Evolutionary conservation across 176 grass and related monocot species (phyloP).

Genomic region (Melocanna baccifera): DNA sequence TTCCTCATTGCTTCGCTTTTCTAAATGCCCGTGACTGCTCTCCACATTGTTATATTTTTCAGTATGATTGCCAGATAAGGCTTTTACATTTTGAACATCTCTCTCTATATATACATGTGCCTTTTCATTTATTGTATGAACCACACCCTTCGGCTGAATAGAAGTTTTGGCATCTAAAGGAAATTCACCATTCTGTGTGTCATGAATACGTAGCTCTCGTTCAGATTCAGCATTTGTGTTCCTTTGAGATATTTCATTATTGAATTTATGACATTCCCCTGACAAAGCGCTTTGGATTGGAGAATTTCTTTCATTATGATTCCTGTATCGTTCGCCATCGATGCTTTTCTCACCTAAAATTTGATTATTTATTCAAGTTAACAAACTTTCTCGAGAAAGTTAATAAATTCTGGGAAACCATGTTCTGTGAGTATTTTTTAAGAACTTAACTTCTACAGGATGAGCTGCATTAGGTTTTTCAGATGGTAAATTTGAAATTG

Average conservation of each 20-base stretch:
- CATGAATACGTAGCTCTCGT: neutral
- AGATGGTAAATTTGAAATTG: slow-evolving; percentile 26
- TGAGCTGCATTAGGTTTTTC: slow-evolving; percentile 35
- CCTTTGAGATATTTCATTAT: neutral
- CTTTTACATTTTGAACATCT: slow-evolving; percentile 27
- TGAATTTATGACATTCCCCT: slow-evolving; percentile 24
- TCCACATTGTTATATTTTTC: slow-evolving; percentile 37
- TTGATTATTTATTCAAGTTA: slow-evolving; percentile 16
- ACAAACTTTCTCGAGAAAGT: neutral
- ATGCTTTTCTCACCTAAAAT: slow-evolving; percentile 27
- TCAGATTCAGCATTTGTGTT: slow-evolving; percentile 1
- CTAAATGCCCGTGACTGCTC: slow-evolving; percentile 24
- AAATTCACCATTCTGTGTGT: slow-evolving; percentile 20
- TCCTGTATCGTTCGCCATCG: slow-evolving; percentile 6
- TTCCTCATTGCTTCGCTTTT: slow-evolving; percentile 33
- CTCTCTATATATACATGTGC: neutral
- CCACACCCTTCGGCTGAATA: slow-evolving; percentile 19
- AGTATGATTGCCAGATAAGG: neutral
- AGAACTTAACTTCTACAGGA: slow-evolving; percentile 35
- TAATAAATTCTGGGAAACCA: slow-evolving; percentile 16
- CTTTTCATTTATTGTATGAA: slow-evolving; percentile 16
- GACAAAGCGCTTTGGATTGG: neutral
- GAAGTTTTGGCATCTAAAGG: slow-evolving; percentile 5
- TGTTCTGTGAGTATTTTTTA: slow-evolving; percentile 1
- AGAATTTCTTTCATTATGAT: slow-evolving; percentile 14